phyloP scores from a whole-genome alignment of 2,329 filamentous ascomycete genomes.

The Ceratocystis diversiconidia region DNA sequence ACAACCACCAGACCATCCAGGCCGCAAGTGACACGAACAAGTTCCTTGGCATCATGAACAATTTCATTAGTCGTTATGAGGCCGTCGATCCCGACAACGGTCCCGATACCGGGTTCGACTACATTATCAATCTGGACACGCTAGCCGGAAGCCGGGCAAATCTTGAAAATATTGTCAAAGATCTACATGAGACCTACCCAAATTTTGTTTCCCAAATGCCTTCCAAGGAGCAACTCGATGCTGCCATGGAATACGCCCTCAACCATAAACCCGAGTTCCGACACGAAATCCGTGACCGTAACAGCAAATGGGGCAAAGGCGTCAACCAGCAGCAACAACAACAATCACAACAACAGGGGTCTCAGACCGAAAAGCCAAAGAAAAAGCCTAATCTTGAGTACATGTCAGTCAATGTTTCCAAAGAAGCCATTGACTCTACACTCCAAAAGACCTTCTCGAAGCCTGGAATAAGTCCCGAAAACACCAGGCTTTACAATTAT shows the following conservation, averaged over 20 bases:
- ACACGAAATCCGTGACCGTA: constrained; percentile 54
- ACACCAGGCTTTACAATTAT: constrained; percentile 50
- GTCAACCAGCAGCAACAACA: constrained; percentile 23
- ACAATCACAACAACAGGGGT: constrained; percentile 20
- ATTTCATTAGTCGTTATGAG: constrained; percentile 79
- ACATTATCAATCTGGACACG: constrained; percentile 73
- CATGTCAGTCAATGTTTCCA: constrained; percentile 37
- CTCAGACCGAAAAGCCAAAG: constrained; percentile 24
- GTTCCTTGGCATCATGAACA: constrained; percentile 84
- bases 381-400: constrained; percentile 42
- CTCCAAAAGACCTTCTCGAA: constrained; percentile 58
- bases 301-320: constrained; percentile 25
- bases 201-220: constrained; percentile 60
- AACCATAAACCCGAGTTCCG: constrained; percentile 65
- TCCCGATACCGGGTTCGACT: constrained; percentile 75
- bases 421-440: constrained; percentile 32
- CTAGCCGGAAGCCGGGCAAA: constrained; percentile 66
- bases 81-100: constrained; percentile 47
- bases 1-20: constrained; percentile 97
- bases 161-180: constrained; percentile 60
- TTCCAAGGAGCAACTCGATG: constrained; percentile 57
- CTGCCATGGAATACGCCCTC: constrained; percentile 59
- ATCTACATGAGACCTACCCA: constrained; percentile 65
- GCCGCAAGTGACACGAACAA: constrained; percentile 60
- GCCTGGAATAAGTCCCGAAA: constrained; percentile 30